Evolutionary conservation across 2,329 filamentous ascomycete genomes (phyloP).

Genomic region (Dactylellina parvicollis): DNA sequence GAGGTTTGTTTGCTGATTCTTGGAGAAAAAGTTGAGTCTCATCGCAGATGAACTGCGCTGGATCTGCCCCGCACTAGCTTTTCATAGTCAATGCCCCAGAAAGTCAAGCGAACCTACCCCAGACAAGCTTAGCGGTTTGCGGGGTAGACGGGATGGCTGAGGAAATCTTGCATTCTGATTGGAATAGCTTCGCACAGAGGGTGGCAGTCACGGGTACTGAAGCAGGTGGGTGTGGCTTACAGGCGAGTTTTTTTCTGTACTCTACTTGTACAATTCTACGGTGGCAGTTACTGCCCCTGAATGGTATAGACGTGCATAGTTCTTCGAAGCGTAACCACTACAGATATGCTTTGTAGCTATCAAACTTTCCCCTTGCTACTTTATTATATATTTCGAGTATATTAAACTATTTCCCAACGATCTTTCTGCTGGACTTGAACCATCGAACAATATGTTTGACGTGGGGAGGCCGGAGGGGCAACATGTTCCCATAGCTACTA

Average conservation of each 20-base stretch:
- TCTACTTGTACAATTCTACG: not conserved
- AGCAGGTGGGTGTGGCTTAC: not conserved
- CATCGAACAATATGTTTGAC: too few relatives aligned
- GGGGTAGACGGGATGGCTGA: slow-evolving; percentile 33
- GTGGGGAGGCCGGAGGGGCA: too few relatives aligned
- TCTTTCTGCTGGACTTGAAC: too few relatives aligned
- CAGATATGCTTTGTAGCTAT: not conserved
- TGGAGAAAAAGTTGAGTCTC: not conserved
- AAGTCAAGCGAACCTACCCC: slow-evolving; percentile 27
- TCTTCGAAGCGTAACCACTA: too few relatives aligned
- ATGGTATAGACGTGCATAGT: not conserved
- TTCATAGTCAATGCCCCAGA: slow-evolving; percentile 12
- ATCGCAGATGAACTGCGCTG: not conserved
- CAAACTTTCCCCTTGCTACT: too few relatives aligned
- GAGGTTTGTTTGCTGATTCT: too few relatives aligned
- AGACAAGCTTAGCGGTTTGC: slow-evolving; percentile 6
- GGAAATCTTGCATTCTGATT: slow-evolving; percentile 21
- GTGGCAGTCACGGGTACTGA: not conserved
- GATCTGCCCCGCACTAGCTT: slow-evolving; percentile 24
- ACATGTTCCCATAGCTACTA: too few relatives aligned
- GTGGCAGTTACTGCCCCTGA: not conserved
- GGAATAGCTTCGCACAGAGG: slow-evolving; percentile 1
- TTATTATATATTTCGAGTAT: too few relatives aligned
- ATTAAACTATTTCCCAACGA: too few relatives aligned
- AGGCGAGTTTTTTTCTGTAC: too few relatives aligned